Evolutionary conservation across 208 protist species (phyloP).

Genomic region (Lotmaria passim): DNA sequence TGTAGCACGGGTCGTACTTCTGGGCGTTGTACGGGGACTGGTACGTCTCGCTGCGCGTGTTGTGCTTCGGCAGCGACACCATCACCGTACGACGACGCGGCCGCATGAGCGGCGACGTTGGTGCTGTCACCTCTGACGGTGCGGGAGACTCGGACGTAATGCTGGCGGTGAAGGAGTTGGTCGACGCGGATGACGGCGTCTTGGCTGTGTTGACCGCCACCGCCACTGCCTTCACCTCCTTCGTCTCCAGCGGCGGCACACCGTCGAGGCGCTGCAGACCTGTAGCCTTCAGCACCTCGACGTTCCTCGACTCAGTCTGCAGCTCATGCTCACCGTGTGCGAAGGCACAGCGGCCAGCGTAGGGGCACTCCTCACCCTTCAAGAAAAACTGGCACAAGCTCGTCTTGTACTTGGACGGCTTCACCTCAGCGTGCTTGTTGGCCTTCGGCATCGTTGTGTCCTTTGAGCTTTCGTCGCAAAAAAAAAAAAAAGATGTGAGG

Average conservation of each 20-base stretch:
- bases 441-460: conserved; percentile 36
- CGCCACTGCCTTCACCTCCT: conserved; percentile 4
- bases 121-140: conserved; percentile 3
- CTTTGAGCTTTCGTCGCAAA: background rate
- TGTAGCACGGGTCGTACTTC: conserved; percentile 27
- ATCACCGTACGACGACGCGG: conserved; percentile 59
- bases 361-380: conserved; percentile 68
- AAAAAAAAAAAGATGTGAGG: conserved; percentile 2
- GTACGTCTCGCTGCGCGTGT: conserved; percentile 34
- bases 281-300: conserved; percentile 63
- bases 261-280: conserved; percentile 74
- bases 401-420: conserved; percentile 91
- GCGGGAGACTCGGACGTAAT: conserved; percentile 19
- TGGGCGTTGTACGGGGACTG: conserved; percentile 29
- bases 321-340: conserved; percentile 85
- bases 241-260: conserved; percentile 15
- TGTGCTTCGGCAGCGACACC: conserved; percentile 62
- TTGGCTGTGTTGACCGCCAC: conserved; percentile 13
- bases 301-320: conserved; percentile 69
- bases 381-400: conserved; percentile 74
- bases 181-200: conserved; percentile 19
- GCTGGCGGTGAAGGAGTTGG: conserved; percentile 28
- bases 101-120: conserved; percentile 18
- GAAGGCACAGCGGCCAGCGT: conserved; percentile 75
- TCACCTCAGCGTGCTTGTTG: conserved; percentile 68